Conservation (phyloP, 371 early-diverging fungal genomes). For the Coemansia sp. region DNA sequence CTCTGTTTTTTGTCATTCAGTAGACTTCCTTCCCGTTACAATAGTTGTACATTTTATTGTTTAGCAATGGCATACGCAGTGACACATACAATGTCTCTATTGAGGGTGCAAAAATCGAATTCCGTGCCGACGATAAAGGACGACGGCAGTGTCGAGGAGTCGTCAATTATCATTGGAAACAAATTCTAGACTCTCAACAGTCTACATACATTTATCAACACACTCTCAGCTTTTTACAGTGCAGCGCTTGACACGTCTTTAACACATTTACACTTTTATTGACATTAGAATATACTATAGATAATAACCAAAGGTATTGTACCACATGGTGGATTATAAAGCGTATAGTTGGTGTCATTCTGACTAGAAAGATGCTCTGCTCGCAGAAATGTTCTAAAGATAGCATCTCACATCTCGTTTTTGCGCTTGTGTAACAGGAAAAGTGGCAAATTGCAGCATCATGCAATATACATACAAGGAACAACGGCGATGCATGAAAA, state of each 20-base stretch:
- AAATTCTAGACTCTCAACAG: neutral
- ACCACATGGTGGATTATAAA: neutral
- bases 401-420: neutral
- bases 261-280: too few relatives aligned
- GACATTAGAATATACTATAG: too few relatives aligned
- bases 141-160: slow-evolving; percentile 13
- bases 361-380: neutral
- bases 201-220: neutral
- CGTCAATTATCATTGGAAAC: neutral
- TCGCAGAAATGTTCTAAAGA: neutral
- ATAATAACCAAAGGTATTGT: neutral
- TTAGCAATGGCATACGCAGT: neutral
- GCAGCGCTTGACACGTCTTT: too few relatives aligned
- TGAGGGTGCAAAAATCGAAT: neutral
- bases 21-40: neutral
- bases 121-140: slow-evolving; percentile 12
- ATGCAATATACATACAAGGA: neutral
- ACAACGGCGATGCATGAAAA: neutral
- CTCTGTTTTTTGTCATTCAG: neutral
- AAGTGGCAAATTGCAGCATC: neutral
- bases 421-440: slow-evolving; percentile 3
- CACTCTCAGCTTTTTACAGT: neutral
- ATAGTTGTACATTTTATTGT: neutral
- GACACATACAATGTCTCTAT: neutral
- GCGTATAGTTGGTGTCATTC: neutral